Evolutionary conservation across 305 asterid species (phyloP).

Genomic region (Ajuga reptans): DNA sequence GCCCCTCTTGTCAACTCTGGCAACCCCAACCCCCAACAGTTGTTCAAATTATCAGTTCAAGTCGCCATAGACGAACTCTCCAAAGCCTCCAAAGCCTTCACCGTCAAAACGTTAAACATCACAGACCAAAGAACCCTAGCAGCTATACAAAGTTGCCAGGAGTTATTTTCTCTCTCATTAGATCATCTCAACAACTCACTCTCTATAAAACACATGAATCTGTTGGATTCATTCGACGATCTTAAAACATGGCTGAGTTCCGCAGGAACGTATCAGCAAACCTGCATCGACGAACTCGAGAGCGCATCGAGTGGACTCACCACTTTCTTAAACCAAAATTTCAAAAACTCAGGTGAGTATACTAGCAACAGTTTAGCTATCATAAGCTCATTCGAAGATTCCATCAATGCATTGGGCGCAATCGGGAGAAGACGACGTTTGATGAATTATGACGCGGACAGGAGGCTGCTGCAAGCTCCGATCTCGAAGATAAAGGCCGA

Average conservation of each 20-base stretch:
- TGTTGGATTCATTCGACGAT: slow-evolving; percentile 29
- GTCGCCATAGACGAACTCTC: slow-evolving; percentile 39
- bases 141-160: slow-evolving; percentile 36
- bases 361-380: slow-evolving; percentile 44
- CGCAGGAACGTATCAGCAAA: slow-evolving; percentile 39
- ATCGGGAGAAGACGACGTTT: slow-evolving; percentile 30
- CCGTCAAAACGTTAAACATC: slow-evolving; percentile 16
- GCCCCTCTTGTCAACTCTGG: slow-evolving; percentile 31
- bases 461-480: slow-evolving; percentile 30
- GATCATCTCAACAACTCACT: slow-evolving; percentile 40
- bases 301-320: slow-evolving; percentile 13
- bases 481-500: slow-evolving; percentile 15
- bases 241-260: slow-evolving; percentile 43
- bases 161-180: slow-evolving; percentile 34
- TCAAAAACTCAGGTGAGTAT: slow-evolving; percentile 30
- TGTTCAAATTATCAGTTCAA: slow-evolving; percentile 37
- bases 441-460: slow-evolving; percentile 27
- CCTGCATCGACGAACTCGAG: slow-evolving; percentile 34
- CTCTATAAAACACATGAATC: slow-evolving; percentile 9
- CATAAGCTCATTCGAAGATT: slow-evolving; percentile 20
- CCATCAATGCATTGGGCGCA: slow-evolving; percentile 3
- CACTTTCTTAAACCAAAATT: not conserved
- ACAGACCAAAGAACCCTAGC: slow-evolving; percentile 27
- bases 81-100: slow-evolving; percentile 21
- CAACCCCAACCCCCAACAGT: slow-evolving; percentile 27